A percentile compares a stretch with the other conserved stretches of the same genome.
Conservation (phyloP, 1,284 basidiomycete genomes). For the Austroboletus novae-zelandiae region DNA sequence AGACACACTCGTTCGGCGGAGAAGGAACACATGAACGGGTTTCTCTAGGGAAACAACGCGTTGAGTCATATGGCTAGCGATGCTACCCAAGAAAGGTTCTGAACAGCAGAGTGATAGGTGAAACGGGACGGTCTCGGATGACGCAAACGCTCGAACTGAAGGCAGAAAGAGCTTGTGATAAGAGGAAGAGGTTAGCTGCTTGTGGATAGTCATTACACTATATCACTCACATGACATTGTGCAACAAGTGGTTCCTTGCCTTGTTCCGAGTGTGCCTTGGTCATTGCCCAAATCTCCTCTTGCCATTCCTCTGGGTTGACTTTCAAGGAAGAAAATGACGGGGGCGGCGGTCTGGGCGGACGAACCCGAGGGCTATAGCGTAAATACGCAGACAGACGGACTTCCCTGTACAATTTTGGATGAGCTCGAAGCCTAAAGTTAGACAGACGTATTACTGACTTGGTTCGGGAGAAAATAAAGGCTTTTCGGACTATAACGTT, state of each 20-base stretch:
- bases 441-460: slow-evolving; percentile 16
- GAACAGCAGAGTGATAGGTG: slow-evolving; percentile 57
- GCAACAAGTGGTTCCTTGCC: slow-evolving; percentile 27
- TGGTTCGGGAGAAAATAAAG: slow-evolving; percentile 30
- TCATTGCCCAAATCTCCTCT: slow-evolving; percentile 46
- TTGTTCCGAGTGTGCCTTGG: slow-evolving; percentile 22
- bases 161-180: slow-evolving; percentile 38
- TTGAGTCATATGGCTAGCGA: slow-evolving; percentile 33
- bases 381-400: slow-evolving; percentile 30
- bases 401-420: slow-evolving; percentile 36
- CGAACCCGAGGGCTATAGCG: slow-evolving; percentile 53
- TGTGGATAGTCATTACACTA: not conserved
- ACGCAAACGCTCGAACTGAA: slow-evolving; percentile 48
- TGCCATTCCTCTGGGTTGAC: slow-evolving; percentile 61
- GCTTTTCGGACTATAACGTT: slow-evolving; percentile 42
- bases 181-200: slow-evolving; percentile 1
- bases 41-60: slow-evolving; percentile 21
- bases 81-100: slow-evolving; percentile 39
- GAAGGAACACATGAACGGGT: slow-evolving; percentile 28
- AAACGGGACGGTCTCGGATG: slow-evolving; percentile 56
- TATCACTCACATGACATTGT: slow-evolving; percentile 47
- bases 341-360: slow-evolving; percentile 45
- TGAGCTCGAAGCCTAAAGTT: slow-evolving; percentile 9
- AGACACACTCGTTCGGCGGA: slow-evolving; percentile 30
- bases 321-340: slow-evolving; percentile 51